Evolutionary conservation across 1,139 yeast genomes (phyloP).

Genomic region (Hyphopichia pseudoburtonii): DNA sequence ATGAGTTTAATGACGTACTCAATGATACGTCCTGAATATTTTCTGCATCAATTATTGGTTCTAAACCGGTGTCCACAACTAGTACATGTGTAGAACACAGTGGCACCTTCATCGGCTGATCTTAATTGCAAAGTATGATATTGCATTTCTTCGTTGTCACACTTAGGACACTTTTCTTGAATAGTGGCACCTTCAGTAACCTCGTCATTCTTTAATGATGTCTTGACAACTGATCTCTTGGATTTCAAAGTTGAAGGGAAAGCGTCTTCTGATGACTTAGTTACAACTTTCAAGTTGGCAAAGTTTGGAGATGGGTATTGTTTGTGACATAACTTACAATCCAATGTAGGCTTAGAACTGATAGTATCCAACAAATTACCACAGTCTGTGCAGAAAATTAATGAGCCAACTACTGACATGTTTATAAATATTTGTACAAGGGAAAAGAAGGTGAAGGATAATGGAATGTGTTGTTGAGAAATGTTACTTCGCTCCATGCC

Average conservation of each 20-base stretch:
- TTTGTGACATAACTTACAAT: slow-evolving; percentile 69
- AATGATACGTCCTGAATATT: too few relatives aligned
- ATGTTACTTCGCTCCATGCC: too few relatives aligned
- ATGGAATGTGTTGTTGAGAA: too few relatives aligned
- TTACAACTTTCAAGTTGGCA: slow-evolving; percentile 79
- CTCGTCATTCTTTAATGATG: slow-evolving; percentile 73
- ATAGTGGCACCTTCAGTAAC: slow-evolving; percentile 93
- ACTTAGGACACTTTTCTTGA: slow-evolving; percentile 94
- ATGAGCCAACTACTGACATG: slow-evolving; percentile 94
- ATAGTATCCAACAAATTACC: slow-evolving; percentile 83
- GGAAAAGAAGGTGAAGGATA: too few relatives aligned
- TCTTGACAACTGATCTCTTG: slow-evolving; percentile 87
- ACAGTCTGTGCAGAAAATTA: slow-evolving; percentile 91
- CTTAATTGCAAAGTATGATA: slow-evolving; percentile 94
- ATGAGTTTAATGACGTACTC: too few relatives aligned
- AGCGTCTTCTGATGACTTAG: slow-evolving; percentile 85
- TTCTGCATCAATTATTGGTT: slow-evolving; percentile 66
- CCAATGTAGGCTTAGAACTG: slow-evolving; percentile 46
- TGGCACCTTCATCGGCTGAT: slow-evolving; percentile 98
- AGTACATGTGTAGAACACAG: slow-evolving; percentile 93
- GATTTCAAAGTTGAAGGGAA: slow-evolving; percentile 83
- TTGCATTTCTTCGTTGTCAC: slow-evolving; percentile 98
- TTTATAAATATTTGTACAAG: not conserved
- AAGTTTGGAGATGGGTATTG: slow-evolving; percentile 59
- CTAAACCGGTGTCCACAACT: slow-evolving; percentile 90